Conservation (phyloP, 768 basidiomycete species). For the Artomyces pyxidatus region DNA sequence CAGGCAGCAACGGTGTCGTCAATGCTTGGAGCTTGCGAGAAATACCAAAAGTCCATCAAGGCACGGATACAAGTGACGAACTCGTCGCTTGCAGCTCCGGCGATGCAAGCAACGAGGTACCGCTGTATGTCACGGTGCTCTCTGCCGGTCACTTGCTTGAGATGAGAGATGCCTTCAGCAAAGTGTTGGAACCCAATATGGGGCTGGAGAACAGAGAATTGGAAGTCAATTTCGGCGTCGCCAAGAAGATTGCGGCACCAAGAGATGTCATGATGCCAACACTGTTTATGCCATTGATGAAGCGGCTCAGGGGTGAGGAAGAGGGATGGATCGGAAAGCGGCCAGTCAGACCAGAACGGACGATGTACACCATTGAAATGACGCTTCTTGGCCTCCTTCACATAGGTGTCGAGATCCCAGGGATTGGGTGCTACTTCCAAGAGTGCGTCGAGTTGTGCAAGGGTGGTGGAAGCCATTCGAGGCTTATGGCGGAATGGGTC, state of each 20-base stretch:
- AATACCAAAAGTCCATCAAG: constrained; percentile 30
- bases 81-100: constrained; percentile 21
- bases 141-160: constrained; percentile 35
- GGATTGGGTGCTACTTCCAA: not conserved
- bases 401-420: not conserved
- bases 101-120: constrained; percentile 27
- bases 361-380: not conserved
- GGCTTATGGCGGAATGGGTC: constrained; percentile 1
- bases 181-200: constrained; percentile 30
- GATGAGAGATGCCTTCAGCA: constrained; percentile 26
- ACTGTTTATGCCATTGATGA: constrained; percentile 30
- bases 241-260: constrained; percentile 31
- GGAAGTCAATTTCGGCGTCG: constrained; percentile 27
- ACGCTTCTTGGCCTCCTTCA: not conserved
- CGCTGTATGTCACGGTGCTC: constrained; percentile 32
- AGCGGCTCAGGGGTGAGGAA: constrained; percentile 26
- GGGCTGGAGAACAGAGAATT: constrained; percentile 28
- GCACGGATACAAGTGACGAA: constrained; percentile 28
- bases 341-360: constrained; percentile 2
- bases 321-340: not conserved
- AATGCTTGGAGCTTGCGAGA: constrained; percentile 25
- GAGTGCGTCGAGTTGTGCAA: not conserved
- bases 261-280: constrained; percentile 31
- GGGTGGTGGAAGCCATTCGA: not conserved
- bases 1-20: not conserved